phyloP scores from a whole-genome alignment of 2,329 filamentous ascomycete species.

The Diaporthe australafricana region DNA sequence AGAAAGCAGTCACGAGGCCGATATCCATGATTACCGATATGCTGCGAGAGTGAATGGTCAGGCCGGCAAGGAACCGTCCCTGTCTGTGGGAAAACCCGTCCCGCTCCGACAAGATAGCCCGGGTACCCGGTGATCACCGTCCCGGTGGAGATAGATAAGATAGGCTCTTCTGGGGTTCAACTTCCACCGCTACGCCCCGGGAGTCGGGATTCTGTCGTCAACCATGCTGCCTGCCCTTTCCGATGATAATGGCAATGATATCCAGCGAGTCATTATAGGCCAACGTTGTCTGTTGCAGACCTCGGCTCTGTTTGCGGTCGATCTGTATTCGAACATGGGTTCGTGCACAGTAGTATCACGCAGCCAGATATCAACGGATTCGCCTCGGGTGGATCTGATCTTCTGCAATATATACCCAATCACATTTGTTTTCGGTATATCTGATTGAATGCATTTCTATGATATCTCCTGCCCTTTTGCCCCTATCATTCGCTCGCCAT shows the following conservation, averaged over 20 bases:
- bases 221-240: neutral
- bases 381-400: neutral
- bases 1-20: conserved; percentile 10
- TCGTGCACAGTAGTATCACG: neutral
- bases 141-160: conserved; percentile 29
- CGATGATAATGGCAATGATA: neutral
- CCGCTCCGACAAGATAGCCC: conserved; percentile 6
- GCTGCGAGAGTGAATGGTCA: neutral
- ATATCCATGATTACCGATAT: neutral
- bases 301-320: neutral
- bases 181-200: neutral
- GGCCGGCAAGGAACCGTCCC: conserved; percentile 5
- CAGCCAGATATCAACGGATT: neutral
- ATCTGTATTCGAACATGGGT: no score
- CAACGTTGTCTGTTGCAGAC: neutral
- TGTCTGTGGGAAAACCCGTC: neutral
- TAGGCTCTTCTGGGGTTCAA: neutral
- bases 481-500: neutral
- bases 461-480: no score
- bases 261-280: neutral
- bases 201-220: neutral
- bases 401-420: no score
- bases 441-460: no score
- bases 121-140: conserved; percentile 17
- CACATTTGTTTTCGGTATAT: no score